Evolutionary conservation across 768 basidiomycete species (phyloP).

Genomic region (Mycena maculata): DNA sequence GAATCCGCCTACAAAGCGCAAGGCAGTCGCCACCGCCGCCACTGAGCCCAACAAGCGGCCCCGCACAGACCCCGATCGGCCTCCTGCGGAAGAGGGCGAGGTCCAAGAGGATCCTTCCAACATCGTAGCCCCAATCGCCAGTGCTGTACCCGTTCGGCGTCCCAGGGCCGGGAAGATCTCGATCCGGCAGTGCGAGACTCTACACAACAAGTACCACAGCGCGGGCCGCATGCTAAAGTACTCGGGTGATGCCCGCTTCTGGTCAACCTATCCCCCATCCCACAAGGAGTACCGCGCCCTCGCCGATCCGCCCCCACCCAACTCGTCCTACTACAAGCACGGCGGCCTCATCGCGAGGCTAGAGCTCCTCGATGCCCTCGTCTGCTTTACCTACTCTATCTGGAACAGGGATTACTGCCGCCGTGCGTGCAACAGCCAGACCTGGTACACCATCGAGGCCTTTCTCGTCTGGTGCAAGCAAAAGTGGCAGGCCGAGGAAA

Average conservation of each 20-base stretch:
- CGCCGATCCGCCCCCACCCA: slow-evolving; percentile 69
- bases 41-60: slow-evolving; percentile 60
- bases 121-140: slow-evolving; percentile 40
- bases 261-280: slow-evolving; percentile 75
- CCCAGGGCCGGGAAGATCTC: slow-evolving; percentile 71
- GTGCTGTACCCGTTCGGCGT: slow-evolving; percentile 69
- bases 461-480: slow-evolving; percentile 80
- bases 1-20: slow-evolving; percentile 60
- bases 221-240: slow-evolving; percentile 84
- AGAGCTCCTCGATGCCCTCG: slow-evolving; percentile 83
- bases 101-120: slow-evolving; percentile 56
- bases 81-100: slow-evolving; percentile 66
- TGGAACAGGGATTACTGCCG: slow-evolving; percentile 81
- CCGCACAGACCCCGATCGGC: slow-evolving; percentile 48
- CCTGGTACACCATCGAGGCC: slow-evolving; percentile 76
- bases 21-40: slow-evolving; percentile 52
- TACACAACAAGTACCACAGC: slow-evolving; percentile 77
- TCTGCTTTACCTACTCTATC: slow-evolving; percentile 86
- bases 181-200: slow-evolving; percentile 61
- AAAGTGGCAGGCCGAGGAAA: slow-evolving; percentile 71
- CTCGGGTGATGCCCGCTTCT: slow-evolving; percentile 83
- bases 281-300: slow-evolving; percentile 76
- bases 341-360: slow-evolving; percentile 82
- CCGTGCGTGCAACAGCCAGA: slow-evolving; percentile 65
- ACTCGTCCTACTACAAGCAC: slow-evolving; percentile 79